These are phyloP conservation scores for Solidago caesia DNA, from an alignment of 129 eudicot genomes.

Conservation along the genomic window DNA sequence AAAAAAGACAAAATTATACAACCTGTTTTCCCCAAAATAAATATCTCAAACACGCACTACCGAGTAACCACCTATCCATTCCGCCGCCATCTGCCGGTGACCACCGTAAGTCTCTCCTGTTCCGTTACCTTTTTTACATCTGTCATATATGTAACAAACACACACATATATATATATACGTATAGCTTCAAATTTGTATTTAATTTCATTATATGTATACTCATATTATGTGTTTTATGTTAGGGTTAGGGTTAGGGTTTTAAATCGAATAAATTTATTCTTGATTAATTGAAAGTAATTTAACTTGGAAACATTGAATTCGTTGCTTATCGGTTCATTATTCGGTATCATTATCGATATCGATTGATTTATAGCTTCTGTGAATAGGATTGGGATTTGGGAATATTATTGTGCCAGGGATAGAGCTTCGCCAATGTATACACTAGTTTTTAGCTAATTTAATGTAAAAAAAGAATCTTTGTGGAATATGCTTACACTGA, in stretches of 20 bases:
- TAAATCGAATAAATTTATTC: not conserved
- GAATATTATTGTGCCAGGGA: no score
- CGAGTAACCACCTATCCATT: conserved; percentile 11
- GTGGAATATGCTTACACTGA: no score
- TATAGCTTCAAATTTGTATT: not conserved
- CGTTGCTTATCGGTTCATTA: not conserved
- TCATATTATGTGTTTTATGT: not conserved
- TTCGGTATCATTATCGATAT: not conserved
- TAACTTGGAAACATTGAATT: not conserved
- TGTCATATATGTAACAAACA: not conserved
- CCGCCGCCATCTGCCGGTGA: conserved; percentile 26
- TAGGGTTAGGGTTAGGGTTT: conserved; percentile 32
- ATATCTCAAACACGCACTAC: conserved; percentile 23
- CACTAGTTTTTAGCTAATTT: no score
- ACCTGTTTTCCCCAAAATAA: conserved; percentile 11
- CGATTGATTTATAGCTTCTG: not conserved
- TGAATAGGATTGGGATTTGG: no score
- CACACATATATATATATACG: not conserved
- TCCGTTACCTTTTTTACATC: not conserved
- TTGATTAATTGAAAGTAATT: not conserved
- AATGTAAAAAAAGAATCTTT: no score
- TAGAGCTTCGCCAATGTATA: no score
- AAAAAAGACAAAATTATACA: no score
- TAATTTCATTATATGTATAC: not conserved
- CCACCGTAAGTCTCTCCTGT: conserved; percentile 32